These are phyloP conservation scores for Hemileccinum impolitum DNA, from an alignment of 768 basidiomycete species.

Conservation along the genomic window DNA sequence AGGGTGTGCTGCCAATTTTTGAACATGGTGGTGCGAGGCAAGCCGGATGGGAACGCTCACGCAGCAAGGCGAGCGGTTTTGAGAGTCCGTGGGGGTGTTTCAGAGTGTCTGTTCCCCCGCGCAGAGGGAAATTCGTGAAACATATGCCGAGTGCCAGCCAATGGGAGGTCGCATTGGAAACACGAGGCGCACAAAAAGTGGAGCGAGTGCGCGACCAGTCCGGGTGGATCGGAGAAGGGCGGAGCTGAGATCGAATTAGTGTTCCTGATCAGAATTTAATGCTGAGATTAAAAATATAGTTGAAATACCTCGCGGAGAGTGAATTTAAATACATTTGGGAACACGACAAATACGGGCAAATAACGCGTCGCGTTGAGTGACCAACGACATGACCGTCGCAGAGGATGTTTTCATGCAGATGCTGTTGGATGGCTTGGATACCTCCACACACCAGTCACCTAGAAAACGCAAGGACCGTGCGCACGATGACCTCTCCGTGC, in stretches of 20 bases:
- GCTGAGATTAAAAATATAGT: slow-evolving; percentile 1
- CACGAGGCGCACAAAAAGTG: slow-evolving; percentile 18
- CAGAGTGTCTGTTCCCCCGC: slow-evolving; percentile 2
- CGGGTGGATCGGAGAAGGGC: no score
- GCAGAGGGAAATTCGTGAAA: not conserved
- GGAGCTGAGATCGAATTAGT: no score
- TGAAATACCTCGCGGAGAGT: slow-evolving; percentile 13
- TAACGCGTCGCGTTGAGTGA: slow-evolving; percentile 22
- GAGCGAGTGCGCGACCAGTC: no score
- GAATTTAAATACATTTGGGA: not conserved
- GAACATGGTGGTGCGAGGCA: slow-evolving; percentile 38
- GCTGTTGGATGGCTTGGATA: slow-evolving; percentile 50
- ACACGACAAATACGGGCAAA: slow-evolving; percentile 15
- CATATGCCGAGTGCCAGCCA: slow-evolving; percentile 5
- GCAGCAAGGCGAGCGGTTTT: not conserved
- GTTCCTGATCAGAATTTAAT: no score
- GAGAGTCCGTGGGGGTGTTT: not conserved
- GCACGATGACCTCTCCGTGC: slow-evolving; percentile 44
- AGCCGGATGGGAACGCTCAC: not conserved
- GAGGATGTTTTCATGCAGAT: slow-evolving; percentile 59
- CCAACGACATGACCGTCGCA: slow-evolving; percentile 37
- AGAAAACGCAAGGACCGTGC: slow-evolving; percentile 17
- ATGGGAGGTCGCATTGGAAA: slow-evolving; percentile 12
- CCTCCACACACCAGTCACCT: slow-evolving; percentile 32
- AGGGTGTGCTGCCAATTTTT: slow-evolving; percentile 43